A percentile compares a stretch with the other conserved stretches of the same genome.
Conservation (phyloP, 1,284 basidiomycete species). For the Marasmius tenuissimus region DNA sequence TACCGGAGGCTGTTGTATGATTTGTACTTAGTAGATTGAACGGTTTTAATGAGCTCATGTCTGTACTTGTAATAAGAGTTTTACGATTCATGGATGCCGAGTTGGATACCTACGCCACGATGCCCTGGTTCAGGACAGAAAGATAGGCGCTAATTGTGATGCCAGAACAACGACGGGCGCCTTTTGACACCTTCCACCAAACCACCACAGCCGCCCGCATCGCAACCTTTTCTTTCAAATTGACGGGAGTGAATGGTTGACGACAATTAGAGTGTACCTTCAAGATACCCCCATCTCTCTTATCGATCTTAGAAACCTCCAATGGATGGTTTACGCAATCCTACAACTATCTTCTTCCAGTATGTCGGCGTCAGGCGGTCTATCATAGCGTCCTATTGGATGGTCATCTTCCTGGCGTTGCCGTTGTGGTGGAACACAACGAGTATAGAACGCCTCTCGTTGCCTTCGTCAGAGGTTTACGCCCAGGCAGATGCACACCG, state of each 20-base stretch:
- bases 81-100: too few relatives aligned
- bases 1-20: slow-evolving; percentile 9
- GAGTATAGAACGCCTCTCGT: slow-evolving; percentile 75
- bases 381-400: slow-evolving; percentile 75
- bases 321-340: slow-evolving; percentile 6
- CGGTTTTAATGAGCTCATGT: too few relatives aligned
- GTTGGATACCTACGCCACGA: too few relatives aligned
- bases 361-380: slow-evolving; percentile 44
- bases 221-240: too few relatives aligned
- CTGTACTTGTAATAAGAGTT: too few relatives aligned
- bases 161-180: too few relatives aligned
- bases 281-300: not conserved
- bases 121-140: too few relatives aligned
- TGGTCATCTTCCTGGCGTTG: slow-evolving; percentile 67
- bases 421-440: slow-evolving; percentile 92
- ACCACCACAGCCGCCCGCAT: too few relatives aligned
- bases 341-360: slow-evolving; percentile 46
- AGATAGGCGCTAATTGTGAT: too few relatives aligned
- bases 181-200: too few relatives aligned
- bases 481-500: slow-evolving; percentile 40
- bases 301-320: not conserved
- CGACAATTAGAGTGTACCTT: not conserved
- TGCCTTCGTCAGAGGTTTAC: slow-evolving; percentile 67
- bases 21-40: too few relatives aligned
- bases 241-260: not conserved